Percentiles rank a stretch among this genome's conserved stretches.
Conservation (phyloP, 495 filamentous ascomycete genomes). For the Neurospora sp. region DNA sequence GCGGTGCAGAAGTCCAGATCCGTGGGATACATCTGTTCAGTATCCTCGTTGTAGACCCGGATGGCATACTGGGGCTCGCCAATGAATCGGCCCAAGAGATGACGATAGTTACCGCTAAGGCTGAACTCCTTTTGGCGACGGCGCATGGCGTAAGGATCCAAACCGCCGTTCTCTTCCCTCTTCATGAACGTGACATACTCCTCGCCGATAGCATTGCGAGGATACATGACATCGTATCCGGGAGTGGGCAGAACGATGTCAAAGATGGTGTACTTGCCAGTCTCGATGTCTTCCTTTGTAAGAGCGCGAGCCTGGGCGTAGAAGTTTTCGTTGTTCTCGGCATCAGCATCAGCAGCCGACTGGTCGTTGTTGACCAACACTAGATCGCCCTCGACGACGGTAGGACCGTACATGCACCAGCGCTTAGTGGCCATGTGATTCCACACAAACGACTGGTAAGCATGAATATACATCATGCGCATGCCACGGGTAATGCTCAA, state of each 20-base stretch:
- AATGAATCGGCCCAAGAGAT: conserved; percentile 62
- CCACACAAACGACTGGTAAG: conserved; percentile 92
- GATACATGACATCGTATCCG: conserved; percentile 83
- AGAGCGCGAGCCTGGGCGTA: conserved; percentile 70
- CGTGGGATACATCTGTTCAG: conserved; percentile 78
- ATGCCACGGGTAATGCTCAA: conserved; percentile 65
- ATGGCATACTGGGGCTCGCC: conserved; percentile 50
- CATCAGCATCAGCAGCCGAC: conserved; percentile 42
- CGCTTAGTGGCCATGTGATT: conserved; percentile 73
- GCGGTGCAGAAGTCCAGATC: conserved; percentile 42
- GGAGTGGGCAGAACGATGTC: conserved; percentile 93
- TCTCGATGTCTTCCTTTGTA: conserved; percentile 65
- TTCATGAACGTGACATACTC: conserved; percentile 82
- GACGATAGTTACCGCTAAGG: conserved; percentile 81
- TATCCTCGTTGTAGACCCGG: conserved; percentile 54
- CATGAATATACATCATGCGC: conserved; percentile 90
- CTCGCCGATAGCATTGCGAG: conserved; percentile 65
- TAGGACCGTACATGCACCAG: conserved; percentile 58
- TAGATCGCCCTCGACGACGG: conserved; percentile 77
- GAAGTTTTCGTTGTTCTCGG: conserved; percentile 37
- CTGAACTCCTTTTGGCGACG: conserved; percentile 75
- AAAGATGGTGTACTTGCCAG: conserved; percentile 69
- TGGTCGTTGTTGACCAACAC: conserved; percentile 46
- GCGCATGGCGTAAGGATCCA: conserved; percentile 83
- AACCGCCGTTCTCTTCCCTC: conserved; percentile 57